phyloP scores from a whole-genome alignment of 2,329 filamentous ascomycete species.

The Aspergillus piperis region DNA sequence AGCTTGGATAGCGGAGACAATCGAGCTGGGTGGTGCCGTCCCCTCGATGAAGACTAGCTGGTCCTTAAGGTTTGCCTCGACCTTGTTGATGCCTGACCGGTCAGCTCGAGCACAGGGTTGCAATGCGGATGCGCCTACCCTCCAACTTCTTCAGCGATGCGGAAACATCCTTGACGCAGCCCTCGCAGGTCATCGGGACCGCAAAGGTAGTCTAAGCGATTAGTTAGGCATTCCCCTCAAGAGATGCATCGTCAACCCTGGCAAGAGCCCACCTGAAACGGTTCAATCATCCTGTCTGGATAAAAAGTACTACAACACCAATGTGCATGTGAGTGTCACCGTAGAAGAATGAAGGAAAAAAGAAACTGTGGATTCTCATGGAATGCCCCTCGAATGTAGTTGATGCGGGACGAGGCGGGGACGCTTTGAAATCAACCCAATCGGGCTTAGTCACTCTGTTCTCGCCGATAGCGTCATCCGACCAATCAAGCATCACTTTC shows the following conservation, averaged over 20 bases:
- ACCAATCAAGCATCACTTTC: slow-evolving; percentile 12
- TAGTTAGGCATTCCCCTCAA: slow-evolving; percentile 15
- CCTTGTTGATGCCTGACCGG: slow-evolving; percentile 70
- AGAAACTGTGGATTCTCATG: not conserved
- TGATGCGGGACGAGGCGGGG: slow-evolving; percentile 24
- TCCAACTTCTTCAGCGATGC: slow-evolving; percentile 72
- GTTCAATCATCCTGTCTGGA: slow-evolving; percentile 43
- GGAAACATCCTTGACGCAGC: slow-evolving; percentile 84
- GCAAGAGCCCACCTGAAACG: slow-evolving; percentile 45
- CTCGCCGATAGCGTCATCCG: slow-evolving; percentile 29
- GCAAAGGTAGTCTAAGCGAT: slow-evolving; percentile 79
- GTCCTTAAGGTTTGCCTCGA: slow-evolving; percentile 77
- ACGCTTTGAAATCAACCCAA: slow-evolving; percentile 28
- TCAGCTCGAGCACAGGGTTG: not conserved
- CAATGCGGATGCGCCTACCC: slow-evolving; percentile 46
- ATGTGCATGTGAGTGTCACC: slow-evolving; percentile 5
- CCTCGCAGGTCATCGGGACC: slow-evolving; percentile 88
- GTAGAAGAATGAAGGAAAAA: not conserved
- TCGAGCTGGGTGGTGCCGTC: slow-evolving; percentile 83
- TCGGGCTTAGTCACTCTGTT: slow-evolving; percentile 3
- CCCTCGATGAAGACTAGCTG: slow-evolving; percentile 85
- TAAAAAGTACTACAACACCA: not conserved
- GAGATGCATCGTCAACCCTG: not conserved
- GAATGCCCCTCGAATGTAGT: not conserved
- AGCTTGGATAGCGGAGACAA: slow-evolving; percentile 82